Conservation (phyloP, 73 alveolate genomes). For the Tetrahymena malaccensis region DNA sequence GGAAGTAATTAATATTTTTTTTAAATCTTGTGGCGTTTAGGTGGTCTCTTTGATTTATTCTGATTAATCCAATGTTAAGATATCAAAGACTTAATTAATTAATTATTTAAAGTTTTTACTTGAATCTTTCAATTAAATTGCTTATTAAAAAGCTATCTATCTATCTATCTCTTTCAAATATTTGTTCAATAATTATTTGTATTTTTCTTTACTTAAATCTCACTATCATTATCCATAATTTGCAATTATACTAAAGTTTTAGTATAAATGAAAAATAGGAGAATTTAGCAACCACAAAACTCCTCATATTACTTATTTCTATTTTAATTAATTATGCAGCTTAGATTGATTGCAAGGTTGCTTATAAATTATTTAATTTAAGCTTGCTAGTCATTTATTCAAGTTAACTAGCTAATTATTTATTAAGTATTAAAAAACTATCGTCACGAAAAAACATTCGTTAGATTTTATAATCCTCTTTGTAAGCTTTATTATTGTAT, state of each 20-base stretch:
- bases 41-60: neutral
- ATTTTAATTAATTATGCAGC: neutral
- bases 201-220: neutral
- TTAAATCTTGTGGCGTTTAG: neutral
- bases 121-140: neutral
- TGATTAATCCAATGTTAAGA: neutral
- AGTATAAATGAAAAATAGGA: no score
- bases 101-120: neutral
- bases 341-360: neutral
- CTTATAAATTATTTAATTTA: neutral
- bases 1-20: no score
- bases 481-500: neutral
- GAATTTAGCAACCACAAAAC: no score
- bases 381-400: neutral
- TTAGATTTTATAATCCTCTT: neutral
- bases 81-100: neutral
- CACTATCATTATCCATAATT: neutral
- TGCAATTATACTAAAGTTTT: neutral
- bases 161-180: neutral
- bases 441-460: no score
- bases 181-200: neutral
- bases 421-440: no score
- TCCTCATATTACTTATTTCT: neutral
- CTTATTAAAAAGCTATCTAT: neutral
- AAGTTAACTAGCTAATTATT: neutral